Percentiles rank a stretch among this genome's conserved stretches.
phyloP scores from a whole-genome alignment of 2,329 filamentous ascomycete genomes.

The Hypoxylon sp. region DNA sequence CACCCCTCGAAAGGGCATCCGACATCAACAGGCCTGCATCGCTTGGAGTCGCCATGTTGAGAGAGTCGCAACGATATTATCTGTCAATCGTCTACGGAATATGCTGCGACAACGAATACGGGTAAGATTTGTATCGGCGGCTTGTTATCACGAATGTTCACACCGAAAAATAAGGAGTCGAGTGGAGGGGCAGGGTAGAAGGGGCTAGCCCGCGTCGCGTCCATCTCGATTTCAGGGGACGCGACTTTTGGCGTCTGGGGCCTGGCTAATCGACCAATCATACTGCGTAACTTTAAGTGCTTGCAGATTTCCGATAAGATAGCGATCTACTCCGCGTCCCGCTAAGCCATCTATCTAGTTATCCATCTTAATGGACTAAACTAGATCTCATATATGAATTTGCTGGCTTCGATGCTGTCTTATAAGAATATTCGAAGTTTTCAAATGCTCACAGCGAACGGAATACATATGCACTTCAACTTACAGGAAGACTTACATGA shows the following conservation, averaged over 20 bases:
- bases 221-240: conserved; percentile 8
- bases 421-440: background rate
- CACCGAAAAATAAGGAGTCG: conserved; percentile 33
- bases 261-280: conserved; percentile 26
- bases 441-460: background rate
- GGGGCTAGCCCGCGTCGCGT: conserved; percentile 30
- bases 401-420: background rate
- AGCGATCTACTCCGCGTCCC: background rate
- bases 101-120: conserved; percentile 9
- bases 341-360: background rate
- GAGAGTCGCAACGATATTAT: background rate
- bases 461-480: background rate
- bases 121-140: conserved; percentile 2
- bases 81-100: conserved; percentile 5
- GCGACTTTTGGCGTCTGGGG: conserved; percentile 29
- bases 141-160: conserved; percentile 9
- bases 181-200: conserved; percentile 37
- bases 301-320: conserved; percentile 35
- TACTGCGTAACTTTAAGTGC: conserved; percentile 27
- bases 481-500: background rate
- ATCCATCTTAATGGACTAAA: background rate
- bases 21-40: conserved; percentile 69
- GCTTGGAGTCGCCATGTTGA: conserved; percentile 64
- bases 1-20: conserved; percentile 60
- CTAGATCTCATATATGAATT: background rate